phyloP scores from a whole-genome alignment of 179 eudicot genomes.

The Vitellaria paradoxa region DNA sequence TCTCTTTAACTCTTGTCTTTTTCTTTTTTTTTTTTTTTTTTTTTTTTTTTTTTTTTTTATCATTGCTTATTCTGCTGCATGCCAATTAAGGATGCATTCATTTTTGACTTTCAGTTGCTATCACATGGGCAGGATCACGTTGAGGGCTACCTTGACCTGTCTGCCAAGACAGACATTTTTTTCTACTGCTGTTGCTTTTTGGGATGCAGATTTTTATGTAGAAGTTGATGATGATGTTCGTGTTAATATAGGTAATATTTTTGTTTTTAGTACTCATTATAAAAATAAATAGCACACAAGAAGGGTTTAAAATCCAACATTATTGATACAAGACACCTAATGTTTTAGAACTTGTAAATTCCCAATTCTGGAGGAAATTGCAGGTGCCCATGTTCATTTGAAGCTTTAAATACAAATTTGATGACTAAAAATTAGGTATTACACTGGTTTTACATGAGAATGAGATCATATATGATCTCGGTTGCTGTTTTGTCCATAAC shows the following conservation, averaged over 20 bases:
- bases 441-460: neutral
- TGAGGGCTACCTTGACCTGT: conserved; percentile 83
- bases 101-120: neutral
- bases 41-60: too few species aligned
- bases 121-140: conserved; percentile 70
- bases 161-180: conserved; percentile 84
- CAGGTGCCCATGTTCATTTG: neutral
- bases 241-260: conserved; percentile 63
- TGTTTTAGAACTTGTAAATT: neutral
- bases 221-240: conserved; percentile 95
- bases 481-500: neutral
- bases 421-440: neutral
- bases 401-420: neutral
- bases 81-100: neutral
- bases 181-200: conserved; percentile 63
- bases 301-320: neutral
- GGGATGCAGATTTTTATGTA: conserved; percentile 92
- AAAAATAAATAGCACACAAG: neutral
- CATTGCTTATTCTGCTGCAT: neutral
- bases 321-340: neutral
- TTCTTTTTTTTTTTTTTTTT: too few species aligned
- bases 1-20: conserved; percentile 15
- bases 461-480: neutral
- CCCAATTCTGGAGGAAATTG: too few species aligned
- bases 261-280: neutral